phyloP scores from a whole-genome alignment of 805 yeast genomes.

The Saccharomyces paradoxus region DNA sequence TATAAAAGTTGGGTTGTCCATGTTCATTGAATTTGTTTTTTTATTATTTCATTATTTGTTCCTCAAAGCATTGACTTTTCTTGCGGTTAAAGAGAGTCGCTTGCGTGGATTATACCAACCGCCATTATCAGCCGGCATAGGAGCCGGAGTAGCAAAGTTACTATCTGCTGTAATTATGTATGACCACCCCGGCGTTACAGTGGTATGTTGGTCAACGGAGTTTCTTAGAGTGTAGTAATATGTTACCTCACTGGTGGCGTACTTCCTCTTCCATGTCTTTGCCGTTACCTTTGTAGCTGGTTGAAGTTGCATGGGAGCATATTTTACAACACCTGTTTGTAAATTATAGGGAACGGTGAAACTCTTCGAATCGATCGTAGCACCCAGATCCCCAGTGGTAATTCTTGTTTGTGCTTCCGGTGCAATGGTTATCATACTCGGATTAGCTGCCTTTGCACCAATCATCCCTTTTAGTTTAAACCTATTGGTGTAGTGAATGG shows the following conservation, averaged over 20 bases:
- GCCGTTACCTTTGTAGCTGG: slow-evolving; percentile 66
- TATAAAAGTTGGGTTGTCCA: not conserved
- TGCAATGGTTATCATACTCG: slow-evolving; percentile 31
- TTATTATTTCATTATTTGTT: not conserved
- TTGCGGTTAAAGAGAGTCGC: slow-evolving; percentile 31
- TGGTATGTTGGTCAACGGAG: slow-evolving; percentile 43
- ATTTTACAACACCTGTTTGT: slow-evolving; percentile 70
- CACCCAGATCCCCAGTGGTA: slow-evolving; percentile 6
- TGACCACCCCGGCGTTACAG: slow-evolving; percentile 79
- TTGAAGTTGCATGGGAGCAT: slow-evolving; percentile 88
- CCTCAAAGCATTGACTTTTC: slow-evolving; percentile 7
- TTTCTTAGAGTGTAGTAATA: slow-evolving; percentile 31
- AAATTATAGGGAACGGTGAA: slow-evolving; percentile 59
- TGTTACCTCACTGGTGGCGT: slow-evolving; percentile 58
- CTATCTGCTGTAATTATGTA: slow-evolving; percentile 50
- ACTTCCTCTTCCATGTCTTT: slow-evolving; percentile 53
- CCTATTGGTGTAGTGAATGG: slow-evolving; percentile 60
- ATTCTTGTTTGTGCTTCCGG: slow-evolving; percentile 31
- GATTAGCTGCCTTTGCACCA: slow-evolving; percentile 43
- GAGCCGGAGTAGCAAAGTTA: slow-evolving; percentile 65
- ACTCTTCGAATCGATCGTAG: slow-evolving; percentile 35
- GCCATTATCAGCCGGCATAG: slow-evolving; percentile 47
- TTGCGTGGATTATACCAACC: slow-evolving; percentile 53
- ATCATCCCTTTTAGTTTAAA: slow-evolving; percentile 65
- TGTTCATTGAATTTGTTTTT: not conserved